Conservation (phyloP, 805 yeast species). For the Cyberlindnera galapagoensis region DNA sequence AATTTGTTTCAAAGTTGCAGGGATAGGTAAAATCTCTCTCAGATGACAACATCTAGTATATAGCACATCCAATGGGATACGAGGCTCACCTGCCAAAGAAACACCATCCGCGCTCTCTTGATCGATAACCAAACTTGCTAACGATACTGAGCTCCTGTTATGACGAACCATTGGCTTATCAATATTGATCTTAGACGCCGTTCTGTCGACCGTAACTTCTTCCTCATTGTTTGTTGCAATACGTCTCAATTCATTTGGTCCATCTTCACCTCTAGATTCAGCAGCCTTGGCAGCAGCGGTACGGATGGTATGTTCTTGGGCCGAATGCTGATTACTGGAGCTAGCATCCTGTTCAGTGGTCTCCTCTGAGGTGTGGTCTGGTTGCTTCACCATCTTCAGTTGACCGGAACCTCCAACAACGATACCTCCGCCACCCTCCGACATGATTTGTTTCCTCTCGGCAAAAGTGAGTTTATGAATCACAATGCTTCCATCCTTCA, state of each 20-base stretch:
- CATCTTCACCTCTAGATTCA: conserved; percentile 29
- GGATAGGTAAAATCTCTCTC: conserved; percentile 86
- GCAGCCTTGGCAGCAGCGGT: conserved; percentile 34
- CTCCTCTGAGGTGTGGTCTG: conserved; percentile 7
- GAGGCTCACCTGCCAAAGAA: conserved; percentile 25
- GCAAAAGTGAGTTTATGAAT: conserved; percentile 50
- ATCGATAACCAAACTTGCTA: conserved; percentile 14
- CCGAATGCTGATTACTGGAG: conserved; percentile 1
- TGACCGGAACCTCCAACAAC: conserved; percentile 79
- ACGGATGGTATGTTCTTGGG: conserved; percentile 25
- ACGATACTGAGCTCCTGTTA: conserved; percentile 25
- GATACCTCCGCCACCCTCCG: conserved; percentile 52
- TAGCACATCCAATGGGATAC: conserved; percentile 55
- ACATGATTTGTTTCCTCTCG: conserved; percentile 40
- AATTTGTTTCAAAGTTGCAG: conserved; percentile 79
- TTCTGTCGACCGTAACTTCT: conserved; percentile 28
- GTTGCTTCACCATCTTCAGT: conserved; percentile 33
- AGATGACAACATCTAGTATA: conserved; percentile 92
- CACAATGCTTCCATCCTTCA: conserved; percentile 46
- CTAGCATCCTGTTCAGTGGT: conserved; percentile 1
- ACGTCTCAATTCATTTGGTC: conserved; percentile 26
- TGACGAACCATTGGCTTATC: conserved; percentile 39
- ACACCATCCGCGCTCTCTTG: conserved; percentile 18
- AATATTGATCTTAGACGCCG: conserved; percentile 31
- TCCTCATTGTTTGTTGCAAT: conserved; percentile 30